These are phyloP conservation scores for Boletus edulis DNA, from an alignment of 768 basidiomycete species.

Conservation along the genomic window DNA sequence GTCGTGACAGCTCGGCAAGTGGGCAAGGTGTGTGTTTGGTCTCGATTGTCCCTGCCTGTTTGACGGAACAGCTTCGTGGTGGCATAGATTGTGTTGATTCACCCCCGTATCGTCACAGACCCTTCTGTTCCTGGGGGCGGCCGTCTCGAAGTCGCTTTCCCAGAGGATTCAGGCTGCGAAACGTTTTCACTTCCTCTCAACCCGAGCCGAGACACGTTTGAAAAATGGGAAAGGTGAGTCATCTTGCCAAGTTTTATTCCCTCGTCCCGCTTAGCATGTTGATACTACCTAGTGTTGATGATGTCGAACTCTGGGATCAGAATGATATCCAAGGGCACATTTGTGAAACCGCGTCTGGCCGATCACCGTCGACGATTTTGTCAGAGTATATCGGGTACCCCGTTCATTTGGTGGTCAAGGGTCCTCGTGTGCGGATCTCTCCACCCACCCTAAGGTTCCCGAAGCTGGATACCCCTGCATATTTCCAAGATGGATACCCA, in stretches of 20 bases:
- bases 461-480: constrained; percentile 49
- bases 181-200: constrained; percentile 58
- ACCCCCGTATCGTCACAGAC: constrained; percentile 52
- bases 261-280: background rate
- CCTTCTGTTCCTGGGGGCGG: constrained; percentile 45
- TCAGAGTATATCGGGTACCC: constrained; percentile 59
- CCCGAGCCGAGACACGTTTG: constrained; percentile 48
- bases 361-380: constrained; percentile 52
- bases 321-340: constrained; percentile 65
- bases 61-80: background rate
- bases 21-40: constrained; percentile 44
- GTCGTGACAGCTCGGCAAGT: constrained; percentile 70
- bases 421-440: constrained; percentile 50
- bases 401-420: constrained; percentile 68
- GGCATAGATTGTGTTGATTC: constrained; percentile 63
- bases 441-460: constrained; percentile 55
- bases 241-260: background rate
- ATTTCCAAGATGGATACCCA: constrained; percentile 73
- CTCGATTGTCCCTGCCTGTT: background rate
- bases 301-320: constrained; percentile 49
- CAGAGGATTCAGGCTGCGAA: constrained; percentile 53
- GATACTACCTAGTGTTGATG: constrained; percentile 43
- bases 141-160: constrained; percentile 55
- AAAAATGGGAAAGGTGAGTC: constrained; percentile 57
- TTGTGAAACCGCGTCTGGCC: constrained; percentile 43